Evolutionary conservation across 2,329 filamentous ascomycete genomes (phyloP).

Genomic region (Trichoderma sp.): DNA sequence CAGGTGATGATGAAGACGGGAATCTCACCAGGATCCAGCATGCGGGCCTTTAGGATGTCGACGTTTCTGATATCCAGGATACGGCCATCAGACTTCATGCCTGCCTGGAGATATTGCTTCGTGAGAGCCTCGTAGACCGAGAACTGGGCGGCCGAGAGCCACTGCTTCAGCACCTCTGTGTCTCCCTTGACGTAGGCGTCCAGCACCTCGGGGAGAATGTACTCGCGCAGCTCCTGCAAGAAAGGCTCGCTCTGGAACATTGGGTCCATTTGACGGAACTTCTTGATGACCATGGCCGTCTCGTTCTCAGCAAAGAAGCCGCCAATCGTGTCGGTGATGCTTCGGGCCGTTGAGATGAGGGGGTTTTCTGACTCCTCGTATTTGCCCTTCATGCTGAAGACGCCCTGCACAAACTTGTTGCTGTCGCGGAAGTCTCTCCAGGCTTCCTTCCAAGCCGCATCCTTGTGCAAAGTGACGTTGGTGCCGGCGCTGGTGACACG

Average conservation of each 20-base stretch:
- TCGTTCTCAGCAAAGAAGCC: constrained; percentile 99
- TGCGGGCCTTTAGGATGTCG: constrained; percentile 76
- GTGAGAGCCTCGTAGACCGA: constrained; percentile 95
- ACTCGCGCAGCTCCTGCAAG: constrained; percentile 91
- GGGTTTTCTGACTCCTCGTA: constrained; percentile 99
- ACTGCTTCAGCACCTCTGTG: constrained; percentile 82
- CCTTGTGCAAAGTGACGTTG: constrained; percentile 93
- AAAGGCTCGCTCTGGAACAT: constrained; percentile 94
- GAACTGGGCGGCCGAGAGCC: constrained; percentile 95
- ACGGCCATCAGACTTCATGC: constrained; percentile 89
- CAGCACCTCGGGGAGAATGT: constrained; percentile 93
- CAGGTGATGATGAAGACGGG: constrained; percentile 97
- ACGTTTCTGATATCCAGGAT: constrained; percentile 95
- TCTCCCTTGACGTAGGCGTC: constrained; percentile 99
- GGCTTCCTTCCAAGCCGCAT: constrained; percentile 96
- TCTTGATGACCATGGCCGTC: constrained; percentile 95
- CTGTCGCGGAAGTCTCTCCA: constrained; percentile 94
- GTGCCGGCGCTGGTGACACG: constrained; percentile 72
- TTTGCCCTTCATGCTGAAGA: constrained; percentile 80
- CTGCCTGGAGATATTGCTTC: constrained; percentile 90
- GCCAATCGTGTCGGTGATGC: constrained; percentile 87
- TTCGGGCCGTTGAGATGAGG: constrained; percentile 85
- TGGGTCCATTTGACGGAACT: constrained; percentile 94
- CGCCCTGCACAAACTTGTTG: constrained; percentile 80
- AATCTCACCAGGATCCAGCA: constrained; percentile 81